These are phyloP conservation scores for Tolypocladium sp. DNA, from an alignment of 2,329 filamentous ascomycete genomes.

Conservation along the genomic window DNA sequence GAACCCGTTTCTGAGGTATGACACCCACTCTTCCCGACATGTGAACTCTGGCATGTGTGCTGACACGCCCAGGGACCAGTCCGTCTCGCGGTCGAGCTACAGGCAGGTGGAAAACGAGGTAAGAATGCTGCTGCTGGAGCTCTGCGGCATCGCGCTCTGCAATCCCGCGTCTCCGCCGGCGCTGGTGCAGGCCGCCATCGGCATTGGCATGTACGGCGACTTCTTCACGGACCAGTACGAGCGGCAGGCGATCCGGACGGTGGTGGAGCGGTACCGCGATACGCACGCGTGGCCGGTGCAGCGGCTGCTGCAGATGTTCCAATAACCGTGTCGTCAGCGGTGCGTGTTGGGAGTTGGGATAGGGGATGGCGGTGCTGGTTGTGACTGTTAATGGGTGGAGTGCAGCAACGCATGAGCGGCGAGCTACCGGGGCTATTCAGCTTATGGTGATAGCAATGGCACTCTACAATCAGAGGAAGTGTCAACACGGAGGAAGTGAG, in stretches of 20 bases:
- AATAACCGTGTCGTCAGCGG: not conserved
- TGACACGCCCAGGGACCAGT: conserved; percentile 10
- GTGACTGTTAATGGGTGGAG: not conserved
- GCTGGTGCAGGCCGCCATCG: conserved; percentile 27
- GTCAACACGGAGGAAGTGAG: not conserved
- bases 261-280: conserved; percentile 35
- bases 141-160: conserved; percentile 30
- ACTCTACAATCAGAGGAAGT: not conserved
- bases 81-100: conserved; percentile 20
- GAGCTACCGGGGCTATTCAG: not conserved
- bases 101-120: conserved; percentile 28
- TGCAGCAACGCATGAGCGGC: not conserved
- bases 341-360: not conserved
- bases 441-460: not conserved
- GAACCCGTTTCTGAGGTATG: conserved; percentile 25
- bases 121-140: conserved; percentile 24
- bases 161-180: conserved; percentile 27
- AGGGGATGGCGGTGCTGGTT: not conserved
- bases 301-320: conserved; percentile 26
- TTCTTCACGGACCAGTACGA: conserved; percentile 31
- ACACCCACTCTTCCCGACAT: not conserved
- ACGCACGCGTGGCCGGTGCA: conserved; percentile 29
- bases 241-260: conserved; percentile 24
- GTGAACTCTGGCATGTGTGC: not conserved
- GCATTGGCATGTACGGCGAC: conserved; percentile 31